Evolutionary conservation across 169 alveolate genomes (phyloP).

Genomic region (Plasmodium berghei): DNA sequence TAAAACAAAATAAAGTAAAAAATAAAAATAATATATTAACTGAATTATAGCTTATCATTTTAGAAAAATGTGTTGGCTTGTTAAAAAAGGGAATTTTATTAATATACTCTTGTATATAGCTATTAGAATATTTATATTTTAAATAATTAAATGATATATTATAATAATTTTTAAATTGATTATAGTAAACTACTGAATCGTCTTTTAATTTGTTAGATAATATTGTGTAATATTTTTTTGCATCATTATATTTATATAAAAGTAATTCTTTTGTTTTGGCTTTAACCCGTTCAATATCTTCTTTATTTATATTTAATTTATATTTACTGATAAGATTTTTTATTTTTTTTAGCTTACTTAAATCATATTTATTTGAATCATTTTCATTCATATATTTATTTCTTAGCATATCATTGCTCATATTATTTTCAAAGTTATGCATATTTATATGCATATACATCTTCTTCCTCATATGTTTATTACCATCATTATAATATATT

Average conservation of each 20-base stretch:
- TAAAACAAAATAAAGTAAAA: slow-evolving; percentile 53
- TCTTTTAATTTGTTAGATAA: slow-evolving; percentile 22
- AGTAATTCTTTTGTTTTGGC: slow-evolving; percentile 20
- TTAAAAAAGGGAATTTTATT: slow-evolving; percentile 19
- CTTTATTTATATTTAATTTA: slow-evolving; percentile 6
- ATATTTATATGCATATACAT: slow-evolving; percentile 34
- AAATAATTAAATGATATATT: slow-evolving; percentile 1
- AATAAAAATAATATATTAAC: slow-evolving; percentile 65
- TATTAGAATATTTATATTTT: not conserved
- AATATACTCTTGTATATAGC: not conserved
- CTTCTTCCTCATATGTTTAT: slow-evolving; percentile 1
- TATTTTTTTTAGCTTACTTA: slow-evolving; percentile 29
- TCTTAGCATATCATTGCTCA: slow-evolving; percentile 36
- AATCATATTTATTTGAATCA: slow-evolving; percentile 12
- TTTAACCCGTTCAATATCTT: slow-evolving; percentile 4
- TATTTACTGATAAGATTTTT: slow-evolving; percentile 29
- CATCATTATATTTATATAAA: slow-evolving; percentile 16
- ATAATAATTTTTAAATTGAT: slow-evolving; percentile 21
- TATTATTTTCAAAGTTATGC: slow-evolving; percentile 27
- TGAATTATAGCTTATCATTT: slow-evolving; percentile 55
- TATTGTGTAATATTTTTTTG: slow-evolving; percentile 23
- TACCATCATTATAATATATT: no score
- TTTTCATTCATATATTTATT: slow-evolving; percentile 14
- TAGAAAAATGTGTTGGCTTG: slow-evolving; percentile 27
- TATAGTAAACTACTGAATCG: not conserved